Evolutionary conservation across 257 asterid genomes (phyloP), one percentile per base, ranked within the genome.

Genomic region (Jacaranda copaia): DNA sequence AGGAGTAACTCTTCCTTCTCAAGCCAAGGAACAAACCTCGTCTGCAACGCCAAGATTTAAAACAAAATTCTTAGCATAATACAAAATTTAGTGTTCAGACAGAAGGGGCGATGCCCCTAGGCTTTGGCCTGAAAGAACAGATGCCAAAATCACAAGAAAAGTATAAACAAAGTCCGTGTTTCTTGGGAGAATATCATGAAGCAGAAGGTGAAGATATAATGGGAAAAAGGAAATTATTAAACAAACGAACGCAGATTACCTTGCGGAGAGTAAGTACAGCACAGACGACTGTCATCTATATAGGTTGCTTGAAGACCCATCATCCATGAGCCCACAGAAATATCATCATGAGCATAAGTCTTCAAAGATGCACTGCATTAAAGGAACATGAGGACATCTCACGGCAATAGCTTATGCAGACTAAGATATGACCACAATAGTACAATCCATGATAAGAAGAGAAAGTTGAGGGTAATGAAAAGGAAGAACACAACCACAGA

Each of bases 301-400:
- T 95, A 93, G 45, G 93, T 93, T 76, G 97, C 90, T 78, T 89
- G 87, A 69, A 95, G 84, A 66, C 99, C 99, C 87, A 95, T 92
- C 98, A 95, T 95, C 99, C 99, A 95, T 38, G 99, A 95, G 15
- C 99, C 98, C 55, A 95, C 86, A 11, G 96, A 89, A 77, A 76
- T 82, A 83, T 95, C 99, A 70, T 93, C 99, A 46, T 88, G 88
- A 42, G 98, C 98, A 75, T 91, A 95, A 56, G 96, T 88, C 90
- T 93, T 95, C 87, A 95, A 81, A 15, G 97, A 93, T 64, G 89
- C 98, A 81, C 99, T 95, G 90, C 85, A 86, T 49, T 38, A 43
- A 45, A 67, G 48, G 42, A 32, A 43, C 32, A 53, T 18, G 5
- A 11, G 15, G 0, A 51, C 19, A 72, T 10, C 56, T 56, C 35